Evolutionary conservation across 208 protist genomes (phyloP), one percentile per base, ranked within the genome.

Genomic region (Acanthamoeba lenticulata): DNA sequence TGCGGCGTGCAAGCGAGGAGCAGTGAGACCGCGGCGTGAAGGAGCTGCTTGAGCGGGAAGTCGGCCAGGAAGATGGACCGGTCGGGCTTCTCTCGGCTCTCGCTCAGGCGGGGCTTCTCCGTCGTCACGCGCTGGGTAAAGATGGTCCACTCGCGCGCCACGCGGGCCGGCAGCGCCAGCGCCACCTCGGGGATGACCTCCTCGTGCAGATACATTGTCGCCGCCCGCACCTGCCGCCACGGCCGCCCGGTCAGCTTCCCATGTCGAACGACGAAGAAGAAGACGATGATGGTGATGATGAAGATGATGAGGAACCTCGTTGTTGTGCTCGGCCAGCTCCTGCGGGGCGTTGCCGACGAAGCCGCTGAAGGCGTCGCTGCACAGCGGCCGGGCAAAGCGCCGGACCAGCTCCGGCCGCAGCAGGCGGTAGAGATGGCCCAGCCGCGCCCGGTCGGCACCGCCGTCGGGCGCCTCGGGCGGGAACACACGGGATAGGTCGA

Each of bases 351-450:
- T 29, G 13, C 42, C 4, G 17, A 85, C 44, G 44, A 85, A 85
- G 27, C 74, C 74, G 27, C 74, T 85, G 83, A 90, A 90, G 1
- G 83, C 83, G 34, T 90, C 83, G 36, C 83, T 90, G 83, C 52
- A 90, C 7, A 90, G 52, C 38, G 83, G 83, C 24, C 15, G 21
- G 19, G 83, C 27, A 32, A 44, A 90, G 27, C 57, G 47, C 38
- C 29, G 42, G 5, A 90, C 83, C 21, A 90, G 24, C 34, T 90
- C 83, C 24, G 74, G 83, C 0, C 83, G 83, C 19, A 90, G 38
- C 0, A 90, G 57, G n/a, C 83, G 83, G 24, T 90, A 90, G 24
- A 90, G 52, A 32, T 90, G 83, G 24, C 83, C 83, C 74, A 85
- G 49, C 21, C n/a, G 74, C 6, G 32, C 44, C 0, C 74, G 29